A percentile compares a stretch with the other conserved stretches of the same genome.
Conservation (phyloP, 495 filamentous ascomycete species). For the Aspergillus leporis region DNA sequence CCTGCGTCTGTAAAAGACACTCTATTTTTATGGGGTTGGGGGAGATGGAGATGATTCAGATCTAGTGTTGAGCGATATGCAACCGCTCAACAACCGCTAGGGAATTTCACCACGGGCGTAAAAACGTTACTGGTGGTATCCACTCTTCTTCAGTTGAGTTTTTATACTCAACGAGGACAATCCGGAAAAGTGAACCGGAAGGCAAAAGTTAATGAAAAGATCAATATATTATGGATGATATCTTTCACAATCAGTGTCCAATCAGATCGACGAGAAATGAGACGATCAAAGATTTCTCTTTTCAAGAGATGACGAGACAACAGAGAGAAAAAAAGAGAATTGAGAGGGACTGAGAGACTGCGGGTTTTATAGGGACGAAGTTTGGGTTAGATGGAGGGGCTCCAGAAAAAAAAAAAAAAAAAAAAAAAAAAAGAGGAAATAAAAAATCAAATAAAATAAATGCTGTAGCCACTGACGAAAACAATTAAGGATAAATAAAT, state of each 20-base stretch:
- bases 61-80: neutral
- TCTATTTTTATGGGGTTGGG: neutral
- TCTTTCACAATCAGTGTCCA: neutral
- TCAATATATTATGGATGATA: neutral
- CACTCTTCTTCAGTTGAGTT: neutral
- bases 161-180: neutral
- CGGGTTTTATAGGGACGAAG: neutral
- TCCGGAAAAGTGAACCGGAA: neutral
- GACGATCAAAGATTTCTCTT: neutral
- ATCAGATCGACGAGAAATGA: neutral
- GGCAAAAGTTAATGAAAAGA: neutral
- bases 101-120: slow-evolving; percentile 24
- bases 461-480: neutral
- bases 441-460: neutral
- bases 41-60: neutral
- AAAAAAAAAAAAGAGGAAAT: neutral
- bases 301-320: neutral
- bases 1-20: slow-evolving; percentile 1
- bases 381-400: neutral
- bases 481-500: neutral
- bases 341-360: neutral
- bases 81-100: slow-evolving; percentile 21
- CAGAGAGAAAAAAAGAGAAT: neutral
- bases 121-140: slow-evolving; percentile 10
- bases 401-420: neutral